Conservation (phyloP, 345 rosid genomes). For the Ceriops decandra region DNA sequence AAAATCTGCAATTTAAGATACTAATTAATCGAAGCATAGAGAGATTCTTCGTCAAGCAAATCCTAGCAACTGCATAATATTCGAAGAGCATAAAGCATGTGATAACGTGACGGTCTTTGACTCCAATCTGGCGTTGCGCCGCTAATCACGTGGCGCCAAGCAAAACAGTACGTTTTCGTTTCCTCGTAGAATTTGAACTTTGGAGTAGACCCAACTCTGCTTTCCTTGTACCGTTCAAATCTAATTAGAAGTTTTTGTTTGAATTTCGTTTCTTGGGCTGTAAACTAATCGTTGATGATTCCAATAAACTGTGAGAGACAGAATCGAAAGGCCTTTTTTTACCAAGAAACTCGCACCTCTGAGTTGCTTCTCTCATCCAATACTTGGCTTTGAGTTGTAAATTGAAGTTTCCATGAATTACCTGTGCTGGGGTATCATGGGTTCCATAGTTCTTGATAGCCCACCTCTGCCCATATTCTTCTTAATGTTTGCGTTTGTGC, state of each 20-base stretch:
- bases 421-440: conserved; percentile 24
- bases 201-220: too few species aligned
- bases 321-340: neutral
- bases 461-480: conserved; percentile 34
- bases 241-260: neutral
- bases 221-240: neutral
- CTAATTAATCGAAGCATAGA: neutral
- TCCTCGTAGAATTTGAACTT: too few species aligned
- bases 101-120: neutral
- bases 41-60: neutral
- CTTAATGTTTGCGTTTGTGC: conserved; percentile 39
- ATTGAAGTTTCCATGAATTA: neutral
- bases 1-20: too few species aligned
- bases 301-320: neutral
- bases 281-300: neutral
- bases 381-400: too few species aligned
- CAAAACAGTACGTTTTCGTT: neutral
- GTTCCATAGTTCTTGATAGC: conserved; percentile 10
- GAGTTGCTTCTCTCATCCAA: neutral
- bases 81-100: neutral
- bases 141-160: neutral
- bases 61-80: neutral
- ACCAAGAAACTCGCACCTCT: neutral
- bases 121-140: too few species aligned
- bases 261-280: neutral